Evolutionary conservation across 805 yeast genomes (phyloP).

Genomic region (Lipomyces spencermartinsiae): DNA sequence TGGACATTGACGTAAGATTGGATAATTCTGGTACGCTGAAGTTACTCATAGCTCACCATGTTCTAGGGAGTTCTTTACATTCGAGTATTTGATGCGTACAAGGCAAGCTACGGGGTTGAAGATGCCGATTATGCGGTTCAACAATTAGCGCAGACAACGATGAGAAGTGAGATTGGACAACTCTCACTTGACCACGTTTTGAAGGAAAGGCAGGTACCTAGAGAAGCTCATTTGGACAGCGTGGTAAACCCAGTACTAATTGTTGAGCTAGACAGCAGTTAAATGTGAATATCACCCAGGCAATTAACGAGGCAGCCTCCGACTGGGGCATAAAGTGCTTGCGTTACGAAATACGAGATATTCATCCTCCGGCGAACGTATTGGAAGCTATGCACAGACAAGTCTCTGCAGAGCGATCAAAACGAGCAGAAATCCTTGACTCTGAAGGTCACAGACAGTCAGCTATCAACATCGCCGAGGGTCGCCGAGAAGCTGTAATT

Average conservation of each 20-base stretch:
- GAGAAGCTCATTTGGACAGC: too few relatives aligned
- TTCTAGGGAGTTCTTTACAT: slow-evolving; percentile 71
- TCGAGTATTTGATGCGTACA: slow-evolving; percentile 78
- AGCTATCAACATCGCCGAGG: slow-evolving; percentile 83
- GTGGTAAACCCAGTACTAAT: background rate
- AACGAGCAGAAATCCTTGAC: slow-evolving; percentile 85
- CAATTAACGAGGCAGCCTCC: slow-evolving; percentile 80
- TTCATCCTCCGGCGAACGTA: slow-evolving; percentile 84
- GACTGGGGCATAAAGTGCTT: slow-evolving; percentile 87
- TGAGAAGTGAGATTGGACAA: slow-evolving; percentile 89
- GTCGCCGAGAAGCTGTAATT: slow-evolving; percentile 72
- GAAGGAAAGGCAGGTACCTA: slow-evolving; percentile 60
- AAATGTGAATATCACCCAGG: slow-evolving; percentile 74
- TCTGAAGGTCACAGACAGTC: slow-evolving; percentile 84
- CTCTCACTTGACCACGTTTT: slow-evolving; percentile 78
- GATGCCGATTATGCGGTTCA: slow-evolving; percentile 84
- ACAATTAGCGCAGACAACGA: slow-evolving; percentile 87
- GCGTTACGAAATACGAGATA: slow-evolving; percentile 85
- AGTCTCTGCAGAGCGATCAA: slow-evolving; percentile 84
- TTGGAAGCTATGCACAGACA: slow-evolving; percentile 91
- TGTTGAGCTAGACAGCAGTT: slow-evolving; percentile 53
- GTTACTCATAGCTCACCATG: background rate
- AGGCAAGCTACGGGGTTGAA: slow-evolving; percentile 87
- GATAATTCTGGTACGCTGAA: background rate
- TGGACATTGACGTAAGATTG: slow-evolving; percentile 65